Base-by-base conservation (phyloP, 805 yeast species). In the Candida tammaniensis region DNA sequence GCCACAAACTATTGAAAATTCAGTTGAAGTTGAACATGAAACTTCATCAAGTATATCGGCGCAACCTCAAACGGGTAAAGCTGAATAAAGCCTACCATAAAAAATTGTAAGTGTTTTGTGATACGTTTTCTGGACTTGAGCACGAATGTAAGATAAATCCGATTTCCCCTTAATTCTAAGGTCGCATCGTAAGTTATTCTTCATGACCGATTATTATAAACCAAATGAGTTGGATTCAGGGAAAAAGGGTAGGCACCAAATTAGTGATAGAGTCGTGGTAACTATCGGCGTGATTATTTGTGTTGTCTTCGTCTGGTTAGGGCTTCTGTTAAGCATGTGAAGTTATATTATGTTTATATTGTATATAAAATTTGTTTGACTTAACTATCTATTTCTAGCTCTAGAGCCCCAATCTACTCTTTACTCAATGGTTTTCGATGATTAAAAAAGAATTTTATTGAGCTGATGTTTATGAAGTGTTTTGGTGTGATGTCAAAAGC, bases 11-110 rank as follows among this genome's bases (percentile, higher is more conserved):
- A n/a, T n/a, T n/a, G 7, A 7, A 10, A 20, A 20, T 20, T 20
- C 22, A 10, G 22, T 20, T 10, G 47, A 45, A 18, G 21, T 21
- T 12, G 49, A 38, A 14, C 30, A 27, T 17, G 32, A 35, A 20
- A 24, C 24, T 11, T 5, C 4, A n/a, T 16, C 21, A 19, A 7
- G 21, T 19, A 19, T 19, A 19, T 9, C 9, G 21, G 7, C 21
- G 7, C 21, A 19, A 19, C 21, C 9, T 7, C 7, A 19, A n/a
- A n/a, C n/a, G n/a, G n/a, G n/a, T n/a, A n/a, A n/a, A n/a, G n/a
- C n/a, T n/a, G n/a, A n/a, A n/a, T n/a, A n/a, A n/a, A n/a, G n/a
- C n/a, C n/a, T n/a, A n/a, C n/a, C n/a, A n/a, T n/a, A n/a, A n/a
- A n/a, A n/a, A n/a, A n/a, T n/a, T n/a, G n/a, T n/a, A n/a, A n/a